These are phyloP conservation scores for Starmerella lactis-condensi DNA, from an alignment of 805 yeast species.

Conservation along the genomic window DNA sequence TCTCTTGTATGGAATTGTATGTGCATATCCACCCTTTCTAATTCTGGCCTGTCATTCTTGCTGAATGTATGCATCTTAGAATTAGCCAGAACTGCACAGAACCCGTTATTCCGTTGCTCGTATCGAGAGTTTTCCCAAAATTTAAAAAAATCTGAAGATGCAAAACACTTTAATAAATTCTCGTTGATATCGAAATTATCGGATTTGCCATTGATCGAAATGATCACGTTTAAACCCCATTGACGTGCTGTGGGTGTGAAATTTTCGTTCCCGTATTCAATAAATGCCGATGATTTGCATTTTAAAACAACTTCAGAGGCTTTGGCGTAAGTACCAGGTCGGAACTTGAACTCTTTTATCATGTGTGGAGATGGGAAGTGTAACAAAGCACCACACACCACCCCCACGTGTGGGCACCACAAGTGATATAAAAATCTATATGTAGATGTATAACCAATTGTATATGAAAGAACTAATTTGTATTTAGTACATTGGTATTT, in stretches of 20 bases:
- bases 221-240: constrained; percentile 4
- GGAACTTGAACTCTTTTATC: too few relatives aligned
- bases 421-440: too few relatives aligned
- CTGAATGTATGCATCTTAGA: background rate
- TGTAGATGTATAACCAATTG: too few relatives aligned
- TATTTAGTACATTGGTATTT: too few relatives aligned
- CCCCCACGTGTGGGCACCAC: too few relatives aligned
- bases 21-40: constrained; percentile 1
- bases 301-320: too few relatives aligned
- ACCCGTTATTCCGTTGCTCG: constrained; percentile 6
- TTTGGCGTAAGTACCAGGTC: too few relatives aligned
- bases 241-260: constrained; percentile 11
- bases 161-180: constrained; percentile 10
- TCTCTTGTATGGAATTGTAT: constrained; percentile 1
- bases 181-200: constrained; percentile 9
- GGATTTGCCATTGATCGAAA: constrained; percentile 3
- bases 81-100: constrained; percentile 4
- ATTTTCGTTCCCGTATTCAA: constrained; percentile 7
- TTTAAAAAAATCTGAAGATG: constrained; percentile 1
- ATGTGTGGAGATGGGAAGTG: too few relatives aligned
- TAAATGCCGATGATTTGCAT: too few relatives aligned
- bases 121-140: constrained; percentile 1
- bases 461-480: too few relatives aligned
- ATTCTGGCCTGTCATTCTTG: constrained; percentile 4
- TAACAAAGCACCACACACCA: too few relatives aligned